These are phyloP conservation scores for Phaeoacremonium minimum DNA, from an alignment of 2,329 filamentous ascomycete genomes.

Conservation along the genomic window DNA sequence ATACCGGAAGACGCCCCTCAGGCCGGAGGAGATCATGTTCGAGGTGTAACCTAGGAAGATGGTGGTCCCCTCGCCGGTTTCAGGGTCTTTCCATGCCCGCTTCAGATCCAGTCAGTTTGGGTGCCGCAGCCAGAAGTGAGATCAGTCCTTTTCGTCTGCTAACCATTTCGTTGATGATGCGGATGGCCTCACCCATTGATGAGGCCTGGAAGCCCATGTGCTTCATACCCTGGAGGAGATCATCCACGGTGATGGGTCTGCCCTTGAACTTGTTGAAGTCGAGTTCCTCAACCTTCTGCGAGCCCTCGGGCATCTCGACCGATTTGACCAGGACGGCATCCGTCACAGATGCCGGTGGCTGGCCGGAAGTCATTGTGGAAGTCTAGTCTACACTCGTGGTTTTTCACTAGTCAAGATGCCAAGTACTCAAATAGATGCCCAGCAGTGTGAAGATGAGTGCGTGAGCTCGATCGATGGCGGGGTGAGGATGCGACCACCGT, in stretches of 20 bases:
- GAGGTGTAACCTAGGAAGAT: slow-evolving; percentile 98
- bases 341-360: slow-evolving; percentile 59
- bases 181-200: slow-evolving; percentile 78
- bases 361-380: slow-evolving; percentile 29
- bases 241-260: slow-evolving; percentile 75
- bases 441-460: too few species aligned
- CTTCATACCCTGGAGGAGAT: slow-evolving; percentile 76
- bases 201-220: slow-evolving; percentile 73
- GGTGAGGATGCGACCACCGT: too few species aligned
- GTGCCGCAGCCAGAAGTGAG: slow-evolving; percentile 2
- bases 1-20: slow-evolving; percentile 87
- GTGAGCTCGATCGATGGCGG: too few species aligned
- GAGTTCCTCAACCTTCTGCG: slow-evolving; percentile 81
- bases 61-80: slow-evolving; percentile 75
- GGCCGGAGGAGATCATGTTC: slow-evolving; percentile 93
- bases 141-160: slow-evolving; percentile 14
- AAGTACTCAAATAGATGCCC: too few species aligned
- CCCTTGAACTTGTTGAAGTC: slow-evolving; percentile 83
- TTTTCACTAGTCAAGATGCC: too few species aligned
- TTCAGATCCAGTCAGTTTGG: slow-evolving; percentile 18
- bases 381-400: too few species aligned
- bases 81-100: slow-evolving; percentile 77
- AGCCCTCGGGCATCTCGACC: slow-evolving; percentile 71
- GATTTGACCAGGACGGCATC: slow-evolving; percentile 84
- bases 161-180: slow-evolving; percentile 96